Conservation (phyloP, 1,139 yeast species). For the Arxiozyma slooffiae region DNA sequence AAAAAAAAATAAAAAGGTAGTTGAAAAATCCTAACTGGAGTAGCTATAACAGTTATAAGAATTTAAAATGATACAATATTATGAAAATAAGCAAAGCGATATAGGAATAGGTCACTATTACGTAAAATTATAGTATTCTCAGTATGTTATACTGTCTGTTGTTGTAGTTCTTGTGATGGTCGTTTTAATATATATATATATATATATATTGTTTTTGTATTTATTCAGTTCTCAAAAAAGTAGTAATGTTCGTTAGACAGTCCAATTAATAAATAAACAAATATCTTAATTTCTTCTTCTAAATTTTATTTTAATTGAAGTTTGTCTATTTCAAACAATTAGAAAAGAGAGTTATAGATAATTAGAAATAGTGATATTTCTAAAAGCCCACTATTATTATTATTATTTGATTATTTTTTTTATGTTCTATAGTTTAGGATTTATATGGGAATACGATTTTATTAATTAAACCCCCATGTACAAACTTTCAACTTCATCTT, state of each 20-base stretch:
- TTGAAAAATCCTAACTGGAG: background rate
- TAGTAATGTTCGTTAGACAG: background rate
- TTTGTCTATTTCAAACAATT: background rate
- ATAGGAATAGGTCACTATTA: background rate
- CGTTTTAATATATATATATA: too few species aligned
- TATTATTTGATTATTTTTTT: too few species aligned
- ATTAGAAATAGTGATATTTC: too few species aligned
- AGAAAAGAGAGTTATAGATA: background rate
- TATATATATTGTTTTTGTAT: too few species aligned
- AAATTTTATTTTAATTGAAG: too few species aligned
- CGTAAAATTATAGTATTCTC: background rate
- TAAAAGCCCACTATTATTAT: background rate
- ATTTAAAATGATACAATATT: background rate
- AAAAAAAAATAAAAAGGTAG: background rate
- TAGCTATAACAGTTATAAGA: background rate
- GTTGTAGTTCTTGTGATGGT: too few species aligned
- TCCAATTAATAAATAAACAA: too few species aligned
- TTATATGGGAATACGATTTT: too few species aligned
- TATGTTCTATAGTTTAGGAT: too few species aligned
- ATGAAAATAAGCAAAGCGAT: background rate
- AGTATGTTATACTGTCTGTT: background rate
- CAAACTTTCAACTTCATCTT: background rate
- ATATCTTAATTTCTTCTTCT: background rate
- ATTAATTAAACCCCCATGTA: background rate
- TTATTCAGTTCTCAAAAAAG: background rate